phyloP scores from a whole-genome alignment of 192 early-diverging fungal species.

The Pilobolus umbonatus region DNA sequence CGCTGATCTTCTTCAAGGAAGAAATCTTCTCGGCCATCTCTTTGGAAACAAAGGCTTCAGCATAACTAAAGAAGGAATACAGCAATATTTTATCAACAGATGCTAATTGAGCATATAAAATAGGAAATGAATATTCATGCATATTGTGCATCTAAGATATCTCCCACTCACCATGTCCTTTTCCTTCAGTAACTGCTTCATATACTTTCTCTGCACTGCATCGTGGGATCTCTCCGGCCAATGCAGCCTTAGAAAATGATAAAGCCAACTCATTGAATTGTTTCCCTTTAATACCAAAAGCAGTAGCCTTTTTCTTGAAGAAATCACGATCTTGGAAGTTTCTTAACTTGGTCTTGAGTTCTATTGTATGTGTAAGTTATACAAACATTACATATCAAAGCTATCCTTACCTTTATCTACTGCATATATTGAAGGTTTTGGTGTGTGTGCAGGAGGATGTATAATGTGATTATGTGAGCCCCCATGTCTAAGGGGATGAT shows the following conservation, averaged over 20 bases:
- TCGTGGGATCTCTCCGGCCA: neutral
- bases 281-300: slow-evolving; percentile 12
- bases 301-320: slow-evolving; percentile 1
- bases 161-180: slow-evolving; percentile 1
- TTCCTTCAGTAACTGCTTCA: neutral
- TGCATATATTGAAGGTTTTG: too few species aligned
- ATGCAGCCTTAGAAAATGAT: neutral
- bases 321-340: neutral
- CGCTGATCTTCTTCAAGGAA: slow-evolving; percentile 59
- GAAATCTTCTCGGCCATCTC: slow-evolving; percentile 37
- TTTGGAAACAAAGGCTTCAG: slow-evolving; percentile 33
- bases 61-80: slow-evolving; percentile 35
- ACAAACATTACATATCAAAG: too few species aligned
- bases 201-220: neutral
- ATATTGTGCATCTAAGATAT: neutral
- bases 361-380: too few species aligned
- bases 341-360: neutral
- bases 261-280: neutral
- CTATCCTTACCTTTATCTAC: too few species aligned
- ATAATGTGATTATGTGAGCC: too few species aligned
- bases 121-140: neutral
- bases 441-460: too few species aligned
- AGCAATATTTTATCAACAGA: slow-evolving; percentile 5
- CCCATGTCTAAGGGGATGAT: too few species aligned
- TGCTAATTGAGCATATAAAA: neutral